Evolutionary conservation across 352 stramenopile genomes (phyloP).

Genomic region (Globisporangium uncinulatum): DNA sequence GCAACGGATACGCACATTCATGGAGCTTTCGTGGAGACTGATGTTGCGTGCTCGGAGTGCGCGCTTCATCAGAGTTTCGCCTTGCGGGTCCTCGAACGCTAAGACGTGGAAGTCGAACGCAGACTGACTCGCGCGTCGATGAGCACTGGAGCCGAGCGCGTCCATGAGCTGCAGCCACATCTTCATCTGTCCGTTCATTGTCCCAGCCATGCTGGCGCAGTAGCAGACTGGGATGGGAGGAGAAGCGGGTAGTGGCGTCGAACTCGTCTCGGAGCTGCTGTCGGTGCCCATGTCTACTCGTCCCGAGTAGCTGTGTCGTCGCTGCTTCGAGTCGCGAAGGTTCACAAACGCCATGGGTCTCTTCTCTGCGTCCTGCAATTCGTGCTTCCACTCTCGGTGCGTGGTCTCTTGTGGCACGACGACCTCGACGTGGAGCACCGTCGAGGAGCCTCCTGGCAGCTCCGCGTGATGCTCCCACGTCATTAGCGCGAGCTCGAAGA

Average conservation of each 20-base stretch:
- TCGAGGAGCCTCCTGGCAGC: conserved; percentile 1
- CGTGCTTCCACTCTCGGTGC: conserved; percentile 18
- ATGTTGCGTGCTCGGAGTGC: conserved; percentile 27
- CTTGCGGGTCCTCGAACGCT: conserved; percentile 25
- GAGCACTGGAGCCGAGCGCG: conserved; percentile 10
- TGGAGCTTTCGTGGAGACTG: conserved; percentile 9
- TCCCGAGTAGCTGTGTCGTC: background rate
- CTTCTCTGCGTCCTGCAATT: conserved; percentile 2
- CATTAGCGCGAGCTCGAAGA: conserved; percentile 35
- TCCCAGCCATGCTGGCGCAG: conserved; percentile 17
- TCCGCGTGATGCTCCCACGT: conserved; percentile 1
- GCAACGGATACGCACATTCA: background rate
- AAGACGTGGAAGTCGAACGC: conserved; percentile 22
- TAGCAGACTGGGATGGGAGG: conserved; percentile 28
- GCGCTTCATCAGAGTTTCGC: conserved; percentile 14
- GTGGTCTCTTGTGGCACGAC: conserved; percentile 22
- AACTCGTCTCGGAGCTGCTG: background rate
- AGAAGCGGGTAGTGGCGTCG: background rate
- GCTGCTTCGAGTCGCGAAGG: conserved; percentile 2
- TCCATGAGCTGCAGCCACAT: conserved; percentile 60
- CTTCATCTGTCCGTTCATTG: conserved; percentile 52
- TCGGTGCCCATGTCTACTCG: background rate
- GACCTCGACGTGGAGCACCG: conserved; percentile 41
- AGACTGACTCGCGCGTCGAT: background rate
- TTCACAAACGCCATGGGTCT: conserved; percentile 24